Evolutionary conservation across 306 rosid species (phyloP).

Genomic region (Casuarina glauca): DNA sequence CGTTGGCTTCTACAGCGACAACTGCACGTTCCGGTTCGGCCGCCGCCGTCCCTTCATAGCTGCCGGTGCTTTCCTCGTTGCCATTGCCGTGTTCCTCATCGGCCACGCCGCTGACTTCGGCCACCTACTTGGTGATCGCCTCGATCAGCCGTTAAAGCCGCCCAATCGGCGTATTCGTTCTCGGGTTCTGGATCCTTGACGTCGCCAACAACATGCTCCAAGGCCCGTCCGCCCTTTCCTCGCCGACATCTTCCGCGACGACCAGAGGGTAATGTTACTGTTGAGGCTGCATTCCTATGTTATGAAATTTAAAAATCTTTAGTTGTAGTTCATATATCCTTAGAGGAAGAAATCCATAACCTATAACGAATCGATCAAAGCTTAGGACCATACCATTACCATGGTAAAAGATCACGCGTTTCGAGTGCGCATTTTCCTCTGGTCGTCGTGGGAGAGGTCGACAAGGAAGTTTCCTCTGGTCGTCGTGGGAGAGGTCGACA

Average conservation of each 20-base stretch:
- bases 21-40: constrained; percentile 76
- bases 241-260: constrained; percentile 58
- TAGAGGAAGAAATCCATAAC: background rate
- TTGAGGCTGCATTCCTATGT: background rate
- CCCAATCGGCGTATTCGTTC: constrained; percentile 57
- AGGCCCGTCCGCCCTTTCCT: constrained; percentile 67
- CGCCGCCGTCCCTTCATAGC: constrained; percentile 89
- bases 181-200: constrained; percentile 83
- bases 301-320: background rate
- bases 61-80: constrained; percentile 49
- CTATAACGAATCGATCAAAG: background rate
- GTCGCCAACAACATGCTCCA: constrained; percentile 82
- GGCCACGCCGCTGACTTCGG: constrained; percentile 90
- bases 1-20: constrained; percentile 85
- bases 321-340: background rate
- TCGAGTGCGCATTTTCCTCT: constrained; percentile 41
- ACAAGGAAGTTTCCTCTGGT: constrained; percentile 47
- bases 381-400: background rate
- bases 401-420: constrained; percentile 30
- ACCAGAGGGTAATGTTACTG: constrained; percentile 19
- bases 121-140: constrained; percentile 47
- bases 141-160: constrained; percentile 33
- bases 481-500: constrained; percentile 57
- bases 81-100: constrained; percentile 68
- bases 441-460: constrained; percentile 55